These are phyloP conservation scores for Elsinoe australis DNA, from an alignment of 2,329 filamentous ascomycete genomes.

Conservation along the genomic window DNA sequence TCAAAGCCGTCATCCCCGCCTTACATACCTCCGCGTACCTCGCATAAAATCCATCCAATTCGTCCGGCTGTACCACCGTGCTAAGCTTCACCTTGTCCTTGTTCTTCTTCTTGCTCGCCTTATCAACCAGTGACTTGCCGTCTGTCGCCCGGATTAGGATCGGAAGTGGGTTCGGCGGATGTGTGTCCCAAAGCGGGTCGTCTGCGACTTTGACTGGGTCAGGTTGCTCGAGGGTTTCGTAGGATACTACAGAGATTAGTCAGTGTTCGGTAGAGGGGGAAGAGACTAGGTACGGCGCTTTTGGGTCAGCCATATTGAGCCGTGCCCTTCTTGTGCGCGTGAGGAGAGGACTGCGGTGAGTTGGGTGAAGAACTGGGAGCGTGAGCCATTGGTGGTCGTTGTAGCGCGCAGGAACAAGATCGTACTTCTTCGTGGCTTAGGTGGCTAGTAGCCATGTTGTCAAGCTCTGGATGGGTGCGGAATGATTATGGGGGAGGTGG, in stretches of 20 bases:
- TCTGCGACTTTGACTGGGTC: slow-evolving; percentile 36
- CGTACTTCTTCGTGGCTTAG: slow-evolving; percentile 55
- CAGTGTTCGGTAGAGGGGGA: background rate
- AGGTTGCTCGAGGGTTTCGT: slow-evolving; percentile 34
- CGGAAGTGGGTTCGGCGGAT: slow-evolving; percentile 54
- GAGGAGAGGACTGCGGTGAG: slow-evolving; percentile 60
- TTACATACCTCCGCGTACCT: slow-evolving; percentile 89
- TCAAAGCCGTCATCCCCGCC: slow-evolving; percentile 75
- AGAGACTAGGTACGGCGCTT: slow-evolving; percentile 55
- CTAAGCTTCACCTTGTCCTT: slow-evolving; percentile 66
- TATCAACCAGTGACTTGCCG: slow-evolving; percentile 46
- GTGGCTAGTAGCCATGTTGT: slow-evolving; percentile 44
- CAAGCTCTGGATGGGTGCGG: background rate
- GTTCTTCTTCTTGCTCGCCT: slow-evolving; percentile 43
- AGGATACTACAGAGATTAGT: slow-evolving; percentile 30
- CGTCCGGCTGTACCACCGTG: slow-evolving; percentile 69
- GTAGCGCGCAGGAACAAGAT: background rate
- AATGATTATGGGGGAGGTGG: background rate
- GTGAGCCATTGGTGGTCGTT: background rate
- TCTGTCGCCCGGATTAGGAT: slow-evolving; percentile 80
- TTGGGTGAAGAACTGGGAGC: slow-evolving; percentile 62
- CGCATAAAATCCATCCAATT: slow-evolving; percentile 71
- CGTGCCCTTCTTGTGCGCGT: slow-evolving; percentile 62
- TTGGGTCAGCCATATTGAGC: slow-evolving; percentile 66
- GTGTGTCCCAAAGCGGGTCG: slow-evolving; percentile 53